Percentiles rank a stretch among this genome's conserved stretches.
phyloP scores from a whole-genome alignment of 441 rosid genomes.

The Manihot esculenta region DNA sequence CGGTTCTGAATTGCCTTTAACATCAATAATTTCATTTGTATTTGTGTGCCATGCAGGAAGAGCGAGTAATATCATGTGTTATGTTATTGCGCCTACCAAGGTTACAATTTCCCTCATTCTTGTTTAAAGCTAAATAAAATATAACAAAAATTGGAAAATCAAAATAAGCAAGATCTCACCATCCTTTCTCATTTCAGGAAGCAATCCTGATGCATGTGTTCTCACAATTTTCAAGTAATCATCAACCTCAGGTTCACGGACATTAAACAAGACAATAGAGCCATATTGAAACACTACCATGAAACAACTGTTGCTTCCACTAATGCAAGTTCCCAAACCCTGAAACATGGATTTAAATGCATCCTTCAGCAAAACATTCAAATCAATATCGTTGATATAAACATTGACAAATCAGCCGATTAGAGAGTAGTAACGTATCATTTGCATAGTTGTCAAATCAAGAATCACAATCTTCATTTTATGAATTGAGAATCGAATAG shows the following conservation, averaged over 20 bases:
- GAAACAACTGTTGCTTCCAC: slow-evolving; percentile 74
- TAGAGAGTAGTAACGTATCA: not conserved
- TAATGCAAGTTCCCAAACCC: slow-evolving; percentile 60
- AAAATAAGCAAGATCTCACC: slow-evolving; percentile 47
- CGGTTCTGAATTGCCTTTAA: not conserved
- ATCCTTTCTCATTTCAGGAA: slow-evolving; percentile 93
- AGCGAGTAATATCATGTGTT: not conserved
- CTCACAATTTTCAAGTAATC: slow-evolving; percentile 77
- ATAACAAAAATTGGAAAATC: not conserved
- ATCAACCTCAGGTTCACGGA: slow-evolving; percentile 75
- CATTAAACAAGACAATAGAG: slow-evolving; percentile 84
- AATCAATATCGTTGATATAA: slow-evolving; percentile 1
- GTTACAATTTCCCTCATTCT: not conserved
- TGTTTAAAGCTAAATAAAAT: not conserved
- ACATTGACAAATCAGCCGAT: not conserved
- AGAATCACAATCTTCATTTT: no score
- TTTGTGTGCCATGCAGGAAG: not conserved
- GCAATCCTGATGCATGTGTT: slow-evolving; percentile 84
- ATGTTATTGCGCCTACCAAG: not conserved
- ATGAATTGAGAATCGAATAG: no score
- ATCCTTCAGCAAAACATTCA: slow-evolving; percentile 19
- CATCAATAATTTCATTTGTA: not conserved
- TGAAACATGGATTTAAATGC: slow-evolving; percentile 32
- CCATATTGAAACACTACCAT: slow-evolving; percentile 94
- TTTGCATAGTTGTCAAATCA: no score